Base-by-base conservation (phyloP, 805 yeast species). In the Saccharomyces eubayanus region DNA sequence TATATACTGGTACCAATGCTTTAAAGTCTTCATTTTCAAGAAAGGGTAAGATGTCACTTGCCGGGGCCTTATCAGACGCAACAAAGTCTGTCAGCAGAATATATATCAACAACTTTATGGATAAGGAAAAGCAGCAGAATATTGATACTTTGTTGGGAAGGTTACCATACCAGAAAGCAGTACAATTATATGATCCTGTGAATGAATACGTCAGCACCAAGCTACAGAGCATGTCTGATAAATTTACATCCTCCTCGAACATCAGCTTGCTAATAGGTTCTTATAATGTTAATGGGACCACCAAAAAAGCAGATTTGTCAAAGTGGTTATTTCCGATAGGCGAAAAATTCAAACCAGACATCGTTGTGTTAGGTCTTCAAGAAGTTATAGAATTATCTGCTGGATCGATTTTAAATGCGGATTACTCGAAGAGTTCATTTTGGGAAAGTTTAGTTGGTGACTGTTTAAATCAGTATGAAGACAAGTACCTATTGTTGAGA, bases 1-100 rank as follows among this genome's bases (percentile, higher is more conserved):
- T 94, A 16, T 94, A 94, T 70, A 92, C 99, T 0, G 98, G 99
- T 29, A 94, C 99, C 0, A 96, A 96, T 56, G 99, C 99, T 0
- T 76, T 94, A 57, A 94, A 94, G 69, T 88, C 97, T 0, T 89
- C 97, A 3, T 94, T 87, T 65, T 88, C 98, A 1, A 80, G 99
- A 66, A 84, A 88, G 29, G 99, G 99, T 27, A 92, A 91, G 64
- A 90, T 91, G 97, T 89, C 92, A 47, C 72, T 94, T 52, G 98
- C 98, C 0, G 97, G 98, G 36, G 97, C 97, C 0, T 71, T 94
- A n/a, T 87, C 96, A 0, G 99, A 94, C 72, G 97, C 95, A 3
- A 90, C 98, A 1, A 94, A 94, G 70, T 89, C 97, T 0, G 96
- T 94, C 8, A 85, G 96, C 46, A 78, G 99, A 70, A 83, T 94